These are phyloP conservation scores for Incumbomyces delicatus DNA, from an alignment of 2,329 filamentous ascomycete genomes.

Conservation along the genomic window DNA sequence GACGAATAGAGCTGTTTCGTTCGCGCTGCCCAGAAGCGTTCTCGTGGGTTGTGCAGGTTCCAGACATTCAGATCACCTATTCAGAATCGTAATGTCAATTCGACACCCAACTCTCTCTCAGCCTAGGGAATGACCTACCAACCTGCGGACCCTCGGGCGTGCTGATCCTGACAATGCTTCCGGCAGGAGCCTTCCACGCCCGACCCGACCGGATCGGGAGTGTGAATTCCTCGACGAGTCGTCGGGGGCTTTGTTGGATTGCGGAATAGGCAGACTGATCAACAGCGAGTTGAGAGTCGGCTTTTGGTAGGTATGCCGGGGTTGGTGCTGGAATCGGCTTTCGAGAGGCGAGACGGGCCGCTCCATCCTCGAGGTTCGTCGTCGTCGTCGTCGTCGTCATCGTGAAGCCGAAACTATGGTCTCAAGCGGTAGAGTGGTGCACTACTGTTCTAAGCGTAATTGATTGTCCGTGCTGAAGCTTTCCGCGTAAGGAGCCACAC, in stretches of 20 bases:
- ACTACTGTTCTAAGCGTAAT: too few species aligned
- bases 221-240: constrained; percentile 40
- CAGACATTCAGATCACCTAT: constrained; percentile 70
- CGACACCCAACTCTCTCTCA: too few species aligned
- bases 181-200: constrained; percentile 62
- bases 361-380: neutral
- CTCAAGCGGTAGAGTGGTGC: too few species aligned
- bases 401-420: too few species aligned
- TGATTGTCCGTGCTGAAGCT: too few species aligned
- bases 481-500: too few species aligned
- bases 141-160: constrained; percentile 73
- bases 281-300: constrained; percentile 17
- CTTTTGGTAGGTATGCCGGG: constrained; percentile 21
- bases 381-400: neutral
- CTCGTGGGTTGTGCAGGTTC: constrained; percentile 65
- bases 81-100: too few species aligned
- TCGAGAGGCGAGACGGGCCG: constrained; percentile 12
- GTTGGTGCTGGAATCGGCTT: constrained; percentile 18
- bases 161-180: constrained; percentile 60
- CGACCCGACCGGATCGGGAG: constrained; percentile 64
- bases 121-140: constrained; percentile 10
- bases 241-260: constrained; percentile 16
- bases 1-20: constrained; percentile 70
- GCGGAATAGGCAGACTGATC: constrained; percentile 18
- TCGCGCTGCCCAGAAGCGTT: constrained; percentile 71